Conservation (phyloP, 2,329 filamentous ascomycete species). For the Capronia epimyces region DNA sequence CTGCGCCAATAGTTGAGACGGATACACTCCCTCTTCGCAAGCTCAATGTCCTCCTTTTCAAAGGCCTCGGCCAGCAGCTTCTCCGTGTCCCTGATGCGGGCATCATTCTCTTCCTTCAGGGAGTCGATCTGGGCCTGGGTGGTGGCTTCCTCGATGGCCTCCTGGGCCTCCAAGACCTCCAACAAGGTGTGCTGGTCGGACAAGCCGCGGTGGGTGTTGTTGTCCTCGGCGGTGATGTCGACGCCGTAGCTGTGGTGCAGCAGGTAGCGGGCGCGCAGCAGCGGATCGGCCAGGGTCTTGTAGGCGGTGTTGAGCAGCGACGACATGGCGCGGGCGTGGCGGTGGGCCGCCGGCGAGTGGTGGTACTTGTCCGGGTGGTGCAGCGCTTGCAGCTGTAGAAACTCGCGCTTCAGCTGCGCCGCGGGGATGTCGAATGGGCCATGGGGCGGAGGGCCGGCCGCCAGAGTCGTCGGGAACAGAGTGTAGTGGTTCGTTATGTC, state of each 20-base stretch:
- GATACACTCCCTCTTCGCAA: slow-evolving; percentile 67
- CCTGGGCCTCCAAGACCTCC: slow-evolving; percentile 76
- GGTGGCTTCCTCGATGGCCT: slow-evolving; percentile 60
- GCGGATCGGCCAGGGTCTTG: slow-evolving; percentile 71
- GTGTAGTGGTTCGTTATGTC: slow-evolving; percentile 63
- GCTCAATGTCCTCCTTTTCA: slow-evolving; percentile 57
- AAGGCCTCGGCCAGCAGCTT: slow-evolving; percentile 60
- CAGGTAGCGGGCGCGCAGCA: slow-evolving; percentile 83
- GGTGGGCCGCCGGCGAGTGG: slow-evolving; percentile 42
- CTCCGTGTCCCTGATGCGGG: slow-evolving; percentile 60
- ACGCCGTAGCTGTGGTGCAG: slow-evolving; percentile 61
- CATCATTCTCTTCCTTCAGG: slow-evolving; percentile 62
- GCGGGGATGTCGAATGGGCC: slow-evolving; percentile 70
- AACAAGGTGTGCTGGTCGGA: slow-evolving; percentile 70
- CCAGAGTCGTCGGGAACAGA: slow-evolving; percentile 77
- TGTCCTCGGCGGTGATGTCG: slow-evolving; percentile 69
- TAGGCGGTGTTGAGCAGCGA: slow-evolving; percentile 87
- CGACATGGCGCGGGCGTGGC: slow-evolving; percentile 68
- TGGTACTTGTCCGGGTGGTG: slow-evolving; percentile 48
- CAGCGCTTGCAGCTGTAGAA: slow-evolving; percentile 68
- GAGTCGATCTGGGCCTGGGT: slow-evolving; percentile 58
- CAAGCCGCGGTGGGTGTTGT: slow-evolving; percentile 56
- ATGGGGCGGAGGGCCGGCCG: slow-evolving; percentile 67
- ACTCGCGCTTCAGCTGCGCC: slow-evolving; percentile 70
- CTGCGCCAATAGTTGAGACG: slow-evolving; percentile 85